Evolutionary conservation across 2,329 filamentous ascomycete genomes (phyloP).

Genomic region (Talaromyces verruculosus): DNA sequence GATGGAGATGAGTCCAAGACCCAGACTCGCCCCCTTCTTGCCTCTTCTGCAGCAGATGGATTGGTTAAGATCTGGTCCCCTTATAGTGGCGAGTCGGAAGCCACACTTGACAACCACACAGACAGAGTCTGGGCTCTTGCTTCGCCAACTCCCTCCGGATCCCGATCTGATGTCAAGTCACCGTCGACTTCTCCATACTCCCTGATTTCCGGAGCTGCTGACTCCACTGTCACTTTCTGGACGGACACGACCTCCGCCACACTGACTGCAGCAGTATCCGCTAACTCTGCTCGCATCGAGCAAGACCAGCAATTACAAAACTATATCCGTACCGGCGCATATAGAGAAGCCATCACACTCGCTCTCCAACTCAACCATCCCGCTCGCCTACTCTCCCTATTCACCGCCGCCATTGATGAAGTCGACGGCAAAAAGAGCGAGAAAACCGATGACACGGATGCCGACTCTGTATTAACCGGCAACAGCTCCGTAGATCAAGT

Average conservation of each 20-base stretch:
- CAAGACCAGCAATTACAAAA: constrained; percentile 94
- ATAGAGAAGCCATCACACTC: constrained; percentile 87
- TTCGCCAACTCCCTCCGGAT: constrained; percentile 54
- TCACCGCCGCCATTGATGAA: constrained; percentile 72
- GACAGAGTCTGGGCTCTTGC: constrained; percentile 92
- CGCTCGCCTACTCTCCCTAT: constrained; percentile 77
- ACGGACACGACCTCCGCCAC: constrained; percentile 84
- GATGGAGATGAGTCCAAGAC: constrained; percentile 35
- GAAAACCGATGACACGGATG: constrained; percentile 34
- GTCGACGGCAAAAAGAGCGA: constrained; percentile 61
- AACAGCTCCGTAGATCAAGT: constrained; percentile 72
- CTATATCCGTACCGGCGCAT: constrained; percentile 82
- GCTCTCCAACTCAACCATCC: constrained; percentile 94
- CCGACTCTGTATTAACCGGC: constrained; percentile 43
- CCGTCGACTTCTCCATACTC: constrained; percentile 54
- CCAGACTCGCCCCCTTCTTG: constrained; percentile 52
- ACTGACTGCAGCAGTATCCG: constrained; percentile 69
- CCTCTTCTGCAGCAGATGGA: constrained; percentile 87
- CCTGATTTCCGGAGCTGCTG: constrained; percentile 85
- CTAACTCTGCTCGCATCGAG: constrained; percentile 77
- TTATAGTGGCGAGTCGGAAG: constrained; percentile 76
- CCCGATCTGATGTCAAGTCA: constrained; percentile 32
- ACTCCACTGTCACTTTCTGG: constrained; percentile 95
- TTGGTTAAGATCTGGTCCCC: constrained; percentile 96
- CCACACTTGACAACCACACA: constrained; percentile 93